phyloP scores from a whole-genome alignment of 108 stramenopile species.

The Mayamaea pseudoterrestris region DNA sequence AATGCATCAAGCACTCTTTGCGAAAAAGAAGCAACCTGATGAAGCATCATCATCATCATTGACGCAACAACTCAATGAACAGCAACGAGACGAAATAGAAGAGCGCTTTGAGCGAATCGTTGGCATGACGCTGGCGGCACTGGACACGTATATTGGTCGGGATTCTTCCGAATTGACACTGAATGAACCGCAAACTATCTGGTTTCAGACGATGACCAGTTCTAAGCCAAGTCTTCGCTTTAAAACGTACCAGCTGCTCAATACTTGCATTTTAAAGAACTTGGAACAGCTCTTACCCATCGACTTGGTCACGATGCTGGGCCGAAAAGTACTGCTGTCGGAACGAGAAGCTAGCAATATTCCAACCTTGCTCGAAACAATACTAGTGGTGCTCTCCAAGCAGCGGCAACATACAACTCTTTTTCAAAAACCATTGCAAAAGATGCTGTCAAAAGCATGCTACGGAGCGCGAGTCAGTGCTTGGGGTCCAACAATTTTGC shows the following conservation, averaged over 20 bases:
- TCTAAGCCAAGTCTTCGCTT: slow-evolving; percentile 41
- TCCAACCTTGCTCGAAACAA: slow-evolving; percentile 38
- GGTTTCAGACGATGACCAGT: slow-evolving; percentile 33
- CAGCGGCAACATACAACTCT: slow-evolving; percentile 8
- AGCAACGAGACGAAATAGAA: slow-evolving; percentile 51
- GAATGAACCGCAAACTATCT: slow-evolving; percentile 9
- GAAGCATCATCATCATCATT: background rate
- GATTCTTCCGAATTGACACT: slow-evolving; percentile 2
- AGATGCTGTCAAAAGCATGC: slow-evolving; percentile 53
- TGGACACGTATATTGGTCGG: slow-evolving; percentile 18
- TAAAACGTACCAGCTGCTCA: slow-evolving; percentile 36
- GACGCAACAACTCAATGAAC: slow-evolving; percentile 11
- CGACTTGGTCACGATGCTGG: slow-evolving; percentile 26
- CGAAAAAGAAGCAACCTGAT: slow-evolving; percentile 10
- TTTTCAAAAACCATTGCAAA: slow-evolving; percentile 38
- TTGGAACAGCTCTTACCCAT: slow-evolving; percentile 11
- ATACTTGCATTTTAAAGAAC: slow-evolving; percentile 35
- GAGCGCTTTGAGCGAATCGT: slow-evolving; percentile 66
- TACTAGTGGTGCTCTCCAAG: slow-evolving; percentile 33
- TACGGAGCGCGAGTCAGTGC: slow-evolving; percentile 36
- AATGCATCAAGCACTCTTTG: slow-evolving; percentile 32
- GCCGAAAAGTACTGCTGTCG: slow-evolving; percentile 33
- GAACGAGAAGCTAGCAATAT: slow-evolving; percentile 61
- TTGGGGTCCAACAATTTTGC: slow-evolving; percentile 62
- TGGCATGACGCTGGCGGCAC: slow-evolving; percentile 20